Base-by-base conservation (phyloP, 2,329 filamentous ascomycete species). In the Lecanicillium sp. region DNA sequence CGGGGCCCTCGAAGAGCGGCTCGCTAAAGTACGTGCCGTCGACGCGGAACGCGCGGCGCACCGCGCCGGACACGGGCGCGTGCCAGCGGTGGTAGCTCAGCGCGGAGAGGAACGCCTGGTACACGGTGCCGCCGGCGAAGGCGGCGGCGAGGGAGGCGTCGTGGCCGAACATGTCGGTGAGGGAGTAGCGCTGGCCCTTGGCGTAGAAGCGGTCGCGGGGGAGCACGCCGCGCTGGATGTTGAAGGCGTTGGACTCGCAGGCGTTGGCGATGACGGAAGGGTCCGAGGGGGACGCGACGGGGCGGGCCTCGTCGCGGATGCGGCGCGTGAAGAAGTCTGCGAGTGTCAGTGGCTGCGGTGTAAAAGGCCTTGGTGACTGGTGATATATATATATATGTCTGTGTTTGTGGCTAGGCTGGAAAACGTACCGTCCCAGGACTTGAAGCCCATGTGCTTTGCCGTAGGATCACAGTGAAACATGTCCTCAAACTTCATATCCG, bases 11-110 rank as follows among this genome's bases (percentile, higher is more conserved):
- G 27, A 64, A 68, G 2, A 73, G 62, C 43, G 70, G 70, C 62
- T 85, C 82, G 21, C 78, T 79, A 56, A 83, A 87, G 62, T 87
- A 88, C 0, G 83, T 84, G 2, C 84, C 84, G 21, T 80, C 74
- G 4, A 77, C 61, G 1, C 83, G 70, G 49, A 76, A 81, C 0
- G 76, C 74, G 46, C 79, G 77, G 36, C 70, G 67, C n/a, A 87
- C 66, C 5, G 62, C 80, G 1, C 84, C 84, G 4, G 69, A 74
- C 0, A 87, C 75, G n/a, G 84, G 84, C 0, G 77, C 62, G 64
- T 87, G 83, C 84, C 84, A 87, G 24, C 84, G 74, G 62, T 87
- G 84, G 61, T 88, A 87, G 36, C 76, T 82, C 46, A 85, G 64
- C 0, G 82, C 78, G 4, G 74, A 82, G 3, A 88, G 67, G 58